Conservation (phyloP, 2,329 filamentous ascomycete species). For the Cladophialophora exuberans region DNA sequence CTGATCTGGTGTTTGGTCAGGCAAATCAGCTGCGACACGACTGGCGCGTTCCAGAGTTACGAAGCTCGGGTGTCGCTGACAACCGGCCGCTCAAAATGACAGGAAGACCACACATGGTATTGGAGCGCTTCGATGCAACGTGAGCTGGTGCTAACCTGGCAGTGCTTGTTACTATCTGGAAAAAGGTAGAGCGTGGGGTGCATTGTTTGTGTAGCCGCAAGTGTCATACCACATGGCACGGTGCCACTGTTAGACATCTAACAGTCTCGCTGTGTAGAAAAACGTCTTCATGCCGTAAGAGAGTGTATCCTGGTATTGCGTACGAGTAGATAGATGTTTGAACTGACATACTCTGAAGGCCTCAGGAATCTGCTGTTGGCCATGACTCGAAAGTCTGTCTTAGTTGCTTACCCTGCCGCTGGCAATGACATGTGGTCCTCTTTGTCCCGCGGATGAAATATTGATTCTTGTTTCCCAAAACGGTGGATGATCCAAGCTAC, state of each 20-base stretch:
- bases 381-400: no score
- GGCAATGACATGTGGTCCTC: no score
- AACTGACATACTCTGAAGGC: no score
- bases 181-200: constrained; percentile 7
- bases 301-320: no score
- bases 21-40: not conserved
- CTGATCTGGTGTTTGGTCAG: not conserved
- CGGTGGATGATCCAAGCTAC: not conserved
- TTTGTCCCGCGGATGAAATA: no score
- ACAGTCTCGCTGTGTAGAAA: not conserved
- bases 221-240: not conserved
- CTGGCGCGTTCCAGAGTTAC: not conserved
- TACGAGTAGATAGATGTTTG: no score
- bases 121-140: constrained; percentile 12
- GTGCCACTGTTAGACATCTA: not conserved
- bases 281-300: not conserved
- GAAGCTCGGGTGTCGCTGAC: not conserved
- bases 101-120: constrained; percentile 6
- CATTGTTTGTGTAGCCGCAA: not conserved
- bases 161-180: constrained; percentile 7
- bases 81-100: not conserved
- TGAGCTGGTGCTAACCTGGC: not conserved
- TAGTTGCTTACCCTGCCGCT: no score
- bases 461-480: not conserved
- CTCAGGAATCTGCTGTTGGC: no score